Percentiles rank a stretch among this genome's conserved stretches.
Evolutionary conservation across 305 asterid species (phyloP).

Genomic region (Solanum chacoense): DNA sequence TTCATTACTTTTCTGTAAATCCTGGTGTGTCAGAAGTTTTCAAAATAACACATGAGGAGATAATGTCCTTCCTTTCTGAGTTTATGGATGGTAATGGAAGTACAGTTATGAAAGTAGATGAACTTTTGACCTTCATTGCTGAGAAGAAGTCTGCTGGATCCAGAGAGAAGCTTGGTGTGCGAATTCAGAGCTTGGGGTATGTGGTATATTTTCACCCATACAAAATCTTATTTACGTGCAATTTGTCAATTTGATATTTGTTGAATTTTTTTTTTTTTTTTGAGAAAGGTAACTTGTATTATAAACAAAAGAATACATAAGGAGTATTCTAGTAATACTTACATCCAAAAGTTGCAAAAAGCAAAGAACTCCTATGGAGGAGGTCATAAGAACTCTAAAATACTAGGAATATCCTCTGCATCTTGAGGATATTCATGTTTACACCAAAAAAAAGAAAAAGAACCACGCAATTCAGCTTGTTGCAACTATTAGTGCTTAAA

Average conservation of each 20-base stretch:
- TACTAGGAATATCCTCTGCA: too few species aligned
- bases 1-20: constrained; percentile 56
- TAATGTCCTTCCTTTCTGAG: constrained; percentile 54
- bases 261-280: background rate
- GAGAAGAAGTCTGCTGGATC: constrained; percentile 37
- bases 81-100: constrained; percentile 22
- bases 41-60: constrained; percentile 57
- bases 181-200: constrained; percentile 70
- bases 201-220: constrained; percentile 16
- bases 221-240: background rate
- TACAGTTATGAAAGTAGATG: constrained; percentile 13
- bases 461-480: too few species aligned
- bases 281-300: too few species aligned
- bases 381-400: too few species aligned
- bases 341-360: too few species aligned
- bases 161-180: constrained; percentile 64
- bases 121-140: constrained; percentile 58
- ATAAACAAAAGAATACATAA: too few species aligned
- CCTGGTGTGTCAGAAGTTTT: constrained; percentile 43
- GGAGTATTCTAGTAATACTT: too few species aligned
- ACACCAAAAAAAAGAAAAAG: too few species aligned
- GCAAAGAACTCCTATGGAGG: too few species aligned
- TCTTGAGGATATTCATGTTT: too few species aligned
- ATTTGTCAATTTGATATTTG: background rate
- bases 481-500: background rate